A percentile compares a stretch with the other conserved stretches of the same genome.
Conservation (phyloP, 106 monocot species). For the Gastrodia elata region DNA sequence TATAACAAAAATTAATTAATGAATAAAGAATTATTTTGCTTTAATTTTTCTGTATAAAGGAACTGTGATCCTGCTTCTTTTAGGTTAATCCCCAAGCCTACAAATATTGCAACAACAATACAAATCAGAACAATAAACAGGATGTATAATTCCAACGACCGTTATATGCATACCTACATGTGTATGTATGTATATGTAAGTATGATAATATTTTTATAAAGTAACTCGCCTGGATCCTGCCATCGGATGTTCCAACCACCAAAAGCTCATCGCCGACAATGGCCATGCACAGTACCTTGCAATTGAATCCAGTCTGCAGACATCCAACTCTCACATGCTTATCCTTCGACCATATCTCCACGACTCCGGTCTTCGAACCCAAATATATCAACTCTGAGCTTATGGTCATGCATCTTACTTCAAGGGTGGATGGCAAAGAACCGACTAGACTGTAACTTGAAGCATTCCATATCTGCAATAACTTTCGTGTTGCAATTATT, state of each 20-base stretch:
- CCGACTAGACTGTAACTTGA: slow-evolving; percentile 36
- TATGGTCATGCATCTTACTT: slow-evolving; percentile 32
- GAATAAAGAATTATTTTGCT: slow-evolving; percentile 8
- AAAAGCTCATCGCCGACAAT: slow-evolving; percentile 36
- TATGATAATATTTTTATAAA: background rate
- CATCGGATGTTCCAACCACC: slow-evolving; percentile 46
- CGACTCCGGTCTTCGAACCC: slow-evolving; percentile 24
- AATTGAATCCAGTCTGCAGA: slow-evolving; percentile 21
- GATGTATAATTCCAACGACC: too few relatives aligned
- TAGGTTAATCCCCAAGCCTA: slow-evolving; percentile 54
- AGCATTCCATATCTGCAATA: slow-evolving; percentile 34
- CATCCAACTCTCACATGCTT: slow-evolving; percentile 27
- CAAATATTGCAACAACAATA: background rate
- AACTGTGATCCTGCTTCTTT: background rate
- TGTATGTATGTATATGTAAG: too few relatives aligned
- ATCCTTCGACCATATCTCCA: slow-evolving; percentile 42
- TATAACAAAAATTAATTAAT: background rate
- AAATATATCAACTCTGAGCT: slow-evolving; percentile 46
- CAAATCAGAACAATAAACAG: background rate
- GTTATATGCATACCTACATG: too few relatives aligned
- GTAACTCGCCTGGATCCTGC: slow-evolving; percentile 37
- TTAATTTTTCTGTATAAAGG: background rate
- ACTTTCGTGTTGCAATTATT: background rate
- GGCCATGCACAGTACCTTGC: slow-evolving; percentile 35
- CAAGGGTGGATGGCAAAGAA: slow-evolving; percentile 27